phyloP scores from a whole-genome alignment of 805 yeast genomes.

The Yarrowia sp. region DNA sequence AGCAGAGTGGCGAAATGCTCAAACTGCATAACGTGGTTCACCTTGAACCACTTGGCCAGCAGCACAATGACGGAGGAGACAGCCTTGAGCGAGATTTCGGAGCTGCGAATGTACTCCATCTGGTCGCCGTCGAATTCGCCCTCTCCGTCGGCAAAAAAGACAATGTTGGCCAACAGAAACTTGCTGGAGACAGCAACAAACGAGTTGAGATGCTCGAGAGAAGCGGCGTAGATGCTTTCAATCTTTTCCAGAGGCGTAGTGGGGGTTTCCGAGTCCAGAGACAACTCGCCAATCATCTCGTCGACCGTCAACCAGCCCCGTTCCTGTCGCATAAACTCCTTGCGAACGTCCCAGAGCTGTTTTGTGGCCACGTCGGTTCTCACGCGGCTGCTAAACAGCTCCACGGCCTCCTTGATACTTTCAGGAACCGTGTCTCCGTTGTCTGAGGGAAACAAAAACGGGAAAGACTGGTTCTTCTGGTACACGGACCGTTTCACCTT shows the following conservation, averaged over 20 bases:
- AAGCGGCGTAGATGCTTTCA: slow-evolving; percentile 54
- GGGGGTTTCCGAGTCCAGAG: background rate
- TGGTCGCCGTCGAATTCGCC: background rate
- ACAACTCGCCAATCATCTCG: background rate
- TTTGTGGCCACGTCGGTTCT: slow-evolving; percentile 63
- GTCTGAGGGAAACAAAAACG: slow-evolving; percentile 58
- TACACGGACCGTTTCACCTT: slow-evolving; percentile 41
- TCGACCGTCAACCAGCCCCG: slow-evolving; percentile 49
- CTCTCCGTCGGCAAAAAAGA: slow-evolving; percentile 28
- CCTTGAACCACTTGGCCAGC: slow-evolving; percentile 72
- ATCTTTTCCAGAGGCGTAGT: slow-evolving; percentile 45
- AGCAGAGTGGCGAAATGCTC: slow-evolving; percentile 69
- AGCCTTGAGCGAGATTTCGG: slow-evolving; percentile 60
- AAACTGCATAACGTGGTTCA: slow-evolving; percentile 71
- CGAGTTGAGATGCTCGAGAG: slow-evolving; percentile 57
- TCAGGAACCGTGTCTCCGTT: slow-evolving; percentile 52
- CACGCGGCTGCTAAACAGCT: slow-evolving; percentile 58
- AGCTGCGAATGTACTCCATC: slow-evolving; percentile 52
- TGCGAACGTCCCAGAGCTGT: slow-evolving; percentile 71
- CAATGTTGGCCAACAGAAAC: slow-evolving; percentile 52
- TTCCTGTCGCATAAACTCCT: slow-evolving; percentile 67
- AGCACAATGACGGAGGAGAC: slow-evolving; percentile 51
- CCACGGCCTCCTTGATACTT: slow-evolving; percentile 77
- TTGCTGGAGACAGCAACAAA: slow-evolving; percentile 62
- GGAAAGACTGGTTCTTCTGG: slow-evolving; percentile 65